Base-by-base conservation (phyloP, 805 yeast genomes). In the Naumovozyma baii region DNA sequence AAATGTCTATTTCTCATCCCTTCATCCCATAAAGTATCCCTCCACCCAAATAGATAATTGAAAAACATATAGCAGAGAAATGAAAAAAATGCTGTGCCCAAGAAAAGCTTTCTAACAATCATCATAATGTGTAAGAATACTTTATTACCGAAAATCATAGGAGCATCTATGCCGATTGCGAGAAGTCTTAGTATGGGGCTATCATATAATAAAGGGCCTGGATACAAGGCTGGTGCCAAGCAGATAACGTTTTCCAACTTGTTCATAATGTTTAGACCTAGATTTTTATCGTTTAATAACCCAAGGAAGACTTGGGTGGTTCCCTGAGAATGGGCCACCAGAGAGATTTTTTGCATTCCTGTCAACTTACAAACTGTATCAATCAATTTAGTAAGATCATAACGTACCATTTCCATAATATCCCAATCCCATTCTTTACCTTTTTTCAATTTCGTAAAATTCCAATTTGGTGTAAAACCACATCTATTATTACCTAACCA, bases 401-500 rank as follows among this genome's bases (percentile, higher is more conserved):
- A 74, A 42, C 69, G 68, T 0, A 90, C 90, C 78, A 92, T 75
- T 34, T 85, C 90, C 13, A 69, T 63, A 39, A 90, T 72, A 52
- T 84, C 90, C 98, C 98, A 90, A 49, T 83, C 78, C 98, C 98
- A 90, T 76, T 81, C 82, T 20, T 44, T 44, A 33, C 42, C 42
- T 34, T 43, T 42, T 29, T 48, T 13, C 61, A 48, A 25, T 65
- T 39, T 57, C 59, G 39, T 39, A 25, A 34, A 32, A 42, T 67
- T 60, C 61, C 87, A 95, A 36, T 69, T 63, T 0, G 94, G 83
- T 31, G 72, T 67, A 57, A 88, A 85, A 7, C 95, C 94, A 46
- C 95, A 80, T 46, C 98, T 64, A 55, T 87, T 88, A 54, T 87
- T 85, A 1, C 95, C 96, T 40, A 87, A 57, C 96, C 96, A 87